Percentiles rank a stretch among this genome's conserved stretches.
These are phyloP conservation scores for Yamadazyma trypodendri DNA, from an alignment of 1,139 yeast species.

Conservation along the genomic window DNA sequence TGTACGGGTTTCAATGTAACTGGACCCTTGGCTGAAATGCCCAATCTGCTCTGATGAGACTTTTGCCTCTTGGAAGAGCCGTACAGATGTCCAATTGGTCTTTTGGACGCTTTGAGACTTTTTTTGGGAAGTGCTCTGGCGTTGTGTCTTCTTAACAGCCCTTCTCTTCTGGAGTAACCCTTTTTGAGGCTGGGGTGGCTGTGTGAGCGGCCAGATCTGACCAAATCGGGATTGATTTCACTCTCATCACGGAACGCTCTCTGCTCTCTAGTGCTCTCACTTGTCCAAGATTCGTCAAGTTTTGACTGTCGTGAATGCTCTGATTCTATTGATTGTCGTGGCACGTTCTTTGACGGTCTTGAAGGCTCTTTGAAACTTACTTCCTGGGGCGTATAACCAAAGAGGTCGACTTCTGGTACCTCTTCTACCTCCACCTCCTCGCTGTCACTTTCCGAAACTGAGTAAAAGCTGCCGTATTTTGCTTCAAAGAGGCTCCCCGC, in stretches of 20 bases:
- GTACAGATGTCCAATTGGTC: neutral
- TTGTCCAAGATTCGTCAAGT: too few species aligned
- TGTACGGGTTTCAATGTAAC: neutral
- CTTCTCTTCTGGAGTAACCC: neutral
- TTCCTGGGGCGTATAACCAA: neutral
- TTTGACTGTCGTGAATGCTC: too few species aligned
- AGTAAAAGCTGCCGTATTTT: slow-evolving; percentile 12
- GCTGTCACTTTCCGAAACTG: slow-evolving; percentile 10
- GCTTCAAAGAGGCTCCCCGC: slow-evolving; percentile 12
- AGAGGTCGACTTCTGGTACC: slow-evolving; percentile 1
- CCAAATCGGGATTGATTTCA: slow-evolving; percentile 15
- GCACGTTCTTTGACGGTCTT: too few species aligned
- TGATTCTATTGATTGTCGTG: too few species aligned
- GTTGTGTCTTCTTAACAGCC: neutral
- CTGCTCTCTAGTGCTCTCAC: too few species aligned
- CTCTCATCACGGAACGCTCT: slow-evolving; percentile 6
- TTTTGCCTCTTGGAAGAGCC: neutral
- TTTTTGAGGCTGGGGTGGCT: neutral
- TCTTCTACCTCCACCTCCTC: slow-evolving; percentile 5
- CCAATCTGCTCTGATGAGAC: neutral
- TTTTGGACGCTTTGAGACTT: neutral
- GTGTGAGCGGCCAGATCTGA: slow-evolving; percentile 1
- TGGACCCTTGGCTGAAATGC: neutral
- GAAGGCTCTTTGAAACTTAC: too few species aligned
- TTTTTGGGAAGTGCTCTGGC: neutral